These are phyloP conservation scores for Saccharomycopsis sp. DNA, from an alignment of 805 yeast genomes.

Conservation along the genomic window DNA sequence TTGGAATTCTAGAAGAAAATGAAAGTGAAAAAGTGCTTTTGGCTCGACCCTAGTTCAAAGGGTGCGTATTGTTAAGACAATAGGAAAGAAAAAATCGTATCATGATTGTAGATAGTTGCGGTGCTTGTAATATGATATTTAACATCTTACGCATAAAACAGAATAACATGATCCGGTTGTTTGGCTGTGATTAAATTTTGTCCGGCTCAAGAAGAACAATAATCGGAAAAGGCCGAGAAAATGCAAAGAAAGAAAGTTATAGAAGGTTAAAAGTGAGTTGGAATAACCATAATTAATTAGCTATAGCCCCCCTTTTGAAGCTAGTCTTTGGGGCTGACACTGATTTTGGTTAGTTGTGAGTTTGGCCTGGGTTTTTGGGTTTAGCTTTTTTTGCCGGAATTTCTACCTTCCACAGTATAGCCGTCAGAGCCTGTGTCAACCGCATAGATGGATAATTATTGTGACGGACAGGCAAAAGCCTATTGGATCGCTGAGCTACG, in stretches of 20 bases:
- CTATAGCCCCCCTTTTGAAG: not conserved
- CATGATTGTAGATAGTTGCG: not conserved
- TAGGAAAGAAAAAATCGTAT: not conserved
- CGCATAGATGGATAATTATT: no score
- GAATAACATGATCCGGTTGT: not conserved
- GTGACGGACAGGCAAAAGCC: no score
- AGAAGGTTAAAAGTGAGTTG: not conserved
- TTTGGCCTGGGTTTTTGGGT: not conserved
- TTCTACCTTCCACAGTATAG: no score
- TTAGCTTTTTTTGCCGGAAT: no score
- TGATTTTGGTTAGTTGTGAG: not conserved
- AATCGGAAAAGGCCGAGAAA: not conserved
- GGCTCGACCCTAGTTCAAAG: not conserved
- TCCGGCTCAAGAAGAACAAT: not conserved
- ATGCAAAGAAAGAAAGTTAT: not conserved
- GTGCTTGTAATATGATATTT: not conserved
- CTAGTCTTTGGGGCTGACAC: not conserved
- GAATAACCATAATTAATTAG: not conserved
- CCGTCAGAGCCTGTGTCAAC: no score
- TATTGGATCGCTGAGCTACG: no score
- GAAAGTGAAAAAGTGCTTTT: not conserved
- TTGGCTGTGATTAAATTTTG: not conserved
- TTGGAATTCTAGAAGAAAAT: not conserved
- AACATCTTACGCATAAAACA: not conserved
- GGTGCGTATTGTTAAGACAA: not conserved